Conservation (phyloP, 2,329 filamentous ascomycete species). For the Apiospora koreana region DNA sequence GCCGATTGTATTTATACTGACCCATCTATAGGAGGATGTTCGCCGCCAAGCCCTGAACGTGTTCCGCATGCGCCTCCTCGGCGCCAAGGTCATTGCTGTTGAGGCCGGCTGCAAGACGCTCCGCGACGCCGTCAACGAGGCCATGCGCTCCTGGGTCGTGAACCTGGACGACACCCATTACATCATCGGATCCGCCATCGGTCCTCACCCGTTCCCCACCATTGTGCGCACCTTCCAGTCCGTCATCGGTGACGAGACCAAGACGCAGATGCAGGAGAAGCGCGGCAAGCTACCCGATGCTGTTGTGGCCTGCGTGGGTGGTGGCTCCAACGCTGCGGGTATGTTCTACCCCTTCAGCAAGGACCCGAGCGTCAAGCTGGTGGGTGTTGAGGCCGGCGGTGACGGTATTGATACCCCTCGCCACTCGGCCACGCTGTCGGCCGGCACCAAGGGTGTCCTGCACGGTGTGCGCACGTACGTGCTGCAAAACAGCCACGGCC, state of each 20-base stretch:
- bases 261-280: constrained; percentile 82
- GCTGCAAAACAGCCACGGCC: constrained; percentile 87
- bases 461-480: constrained; percentile 97
- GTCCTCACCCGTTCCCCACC: constrained; percentile 95
- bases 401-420: constrained; percentile 84
- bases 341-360: constrained; percentile 98
- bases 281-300: constrained; percentile 91
- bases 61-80: constrained; percentile 96
- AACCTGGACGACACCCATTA: constrained; percentile 94
- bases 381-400: constrained; percentile 94
- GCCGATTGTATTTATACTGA: background rate
- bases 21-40: constrained; percentile 70
- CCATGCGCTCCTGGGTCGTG: constrained; percentile 90
- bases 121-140: constrained; percentile 91
- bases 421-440: constrained; percentile 85
- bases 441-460: constrained; percentile 86
- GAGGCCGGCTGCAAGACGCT: constrained; percentile 85
- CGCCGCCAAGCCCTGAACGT: constrained; percentile 95
- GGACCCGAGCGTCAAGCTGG: constrained; percentile 80
- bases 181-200: constrained; percentile 96
- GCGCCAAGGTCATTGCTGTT: constrained; percentile 88
- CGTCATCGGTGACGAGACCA: constrained; percentile 93
- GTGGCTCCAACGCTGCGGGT: constrained; percentile 90
- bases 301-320: constrained; percentile 94
- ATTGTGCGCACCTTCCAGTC: constrained; percentile 98